Base-by-base conservation (phyloP, 1,284 basidiomycete genomes). In the Sporisorium sorghi region DNA sequence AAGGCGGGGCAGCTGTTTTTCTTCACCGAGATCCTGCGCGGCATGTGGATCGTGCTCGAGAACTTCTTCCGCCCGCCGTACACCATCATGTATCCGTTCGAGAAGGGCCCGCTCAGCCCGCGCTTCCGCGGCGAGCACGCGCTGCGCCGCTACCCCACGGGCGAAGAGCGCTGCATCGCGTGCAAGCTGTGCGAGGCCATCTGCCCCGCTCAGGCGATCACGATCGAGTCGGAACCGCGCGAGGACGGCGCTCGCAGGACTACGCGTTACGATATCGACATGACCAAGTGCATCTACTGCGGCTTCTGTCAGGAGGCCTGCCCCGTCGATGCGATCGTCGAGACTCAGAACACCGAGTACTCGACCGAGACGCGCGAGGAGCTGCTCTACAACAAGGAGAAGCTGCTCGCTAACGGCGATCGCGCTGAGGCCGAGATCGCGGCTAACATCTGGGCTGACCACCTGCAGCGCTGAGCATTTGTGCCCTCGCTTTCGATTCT, bases 101-200 rank as follows among this genome's bases (percentile, higher is more conserved):
- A 99, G 87, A 99, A 99, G 86, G 97, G 97, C 21, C 97, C 97
- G 40, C 87, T 99, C 60, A 97, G 93, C 42, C 95, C 97, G 44
- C 93, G 97, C 73, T 99, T 99, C 89, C 91, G 97, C 85, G 97
- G 97, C 63, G 97, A 99, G 86, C 97, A 99, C 86, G 97, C 97
- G n/a, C 87, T 99, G 75, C 90, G 97, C 67, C 89, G 97, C 83
- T 99, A 99, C 87, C 94, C 97, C 19, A 96, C 92, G 73, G 97
- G 97, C 39, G 97, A 99, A 87, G 97, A 99, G 86, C 90, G 97
- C 58, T 99, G 97, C 87, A 99, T 99, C 55, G 73, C 97, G 40
- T 99, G 97, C 88, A 99, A 99, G 86, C 90, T 99, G 26, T 99
- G 97, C 85, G 97, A 99, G 86, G 96, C 97, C 47, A 99, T 99